Percentiles rank a stretch among this genome's conserved stretches.
phyloP scores from a whole-genome alignment of 305 asterid species.

The Fraxinus sp. region DNA sequence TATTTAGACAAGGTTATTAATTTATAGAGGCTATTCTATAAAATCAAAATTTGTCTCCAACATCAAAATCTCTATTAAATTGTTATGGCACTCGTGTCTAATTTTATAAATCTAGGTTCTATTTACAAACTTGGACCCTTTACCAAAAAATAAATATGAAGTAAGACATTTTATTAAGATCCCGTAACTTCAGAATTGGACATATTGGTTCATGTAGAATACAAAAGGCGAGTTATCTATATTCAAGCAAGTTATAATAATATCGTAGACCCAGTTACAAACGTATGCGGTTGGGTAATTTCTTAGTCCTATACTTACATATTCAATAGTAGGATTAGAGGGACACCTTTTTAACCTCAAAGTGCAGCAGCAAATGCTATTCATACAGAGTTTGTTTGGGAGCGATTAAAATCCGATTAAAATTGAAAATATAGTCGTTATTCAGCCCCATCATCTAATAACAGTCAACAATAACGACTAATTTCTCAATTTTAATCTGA shows the following conservation, averaged over 20 bases:
- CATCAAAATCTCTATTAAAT: not conserved
- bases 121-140: not conserved
- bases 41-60: not conserved
- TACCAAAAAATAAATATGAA: not conserved
- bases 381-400: no score
- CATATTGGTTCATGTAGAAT: no score
- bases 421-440: no score
- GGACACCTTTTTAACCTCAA: not conserved
- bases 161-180: not conserved
- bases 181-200: no score
- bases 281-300: not conserved
- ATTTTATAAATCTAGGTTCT: not conserved
- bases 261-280: not conserved
- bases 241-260: no score
- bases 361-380: not conserved
- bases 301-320: not conserved
- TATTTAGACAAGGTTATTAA: no score
- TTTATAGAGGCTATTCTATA: not conserved
- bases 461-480: no score
- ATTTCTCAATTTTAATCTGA: no score
- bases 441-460: no score
- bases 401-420: no score
- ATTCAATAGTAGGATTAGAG: not conserved
- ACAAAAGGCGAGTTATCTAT: no score
- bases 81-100: not conserved